Conservation (phyloP, 306 rosid species). For the Cicer bijugum region DNA sequence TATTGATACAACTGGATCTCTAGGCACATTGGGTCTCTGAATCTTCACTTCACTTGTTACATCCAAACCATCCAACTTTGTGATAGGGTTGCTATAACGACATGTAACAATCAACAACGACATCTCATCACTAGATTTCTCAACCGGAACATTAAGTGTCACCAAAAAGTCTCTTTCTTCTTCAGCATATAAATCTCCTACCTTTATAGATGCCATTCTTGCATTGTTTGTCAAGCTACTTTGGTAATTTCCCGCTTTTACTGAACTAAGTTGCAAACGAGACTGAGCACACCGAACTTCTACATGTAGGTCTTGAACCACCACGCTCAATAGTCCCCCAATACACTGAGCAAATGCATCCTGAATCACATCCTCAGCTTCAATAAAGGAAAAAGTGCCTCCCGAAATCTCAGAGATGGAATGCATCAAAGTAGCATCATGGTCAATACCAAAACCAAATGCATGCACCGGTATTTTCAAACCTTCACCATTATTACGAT, state of each 20-base stretch:
- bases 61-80: conserved; percentile 58
- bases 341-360: conserved; percentile 99
- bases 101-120: conserved; percentile 64
- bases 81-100: conserved; percentile 65
- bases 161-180: conserved; percentile 89
- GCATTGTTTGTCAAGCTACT: conserved; percentile 56
- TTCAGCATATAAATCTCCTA: conserved; percentile 90
- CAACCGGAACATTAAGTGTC: conserved; percentile 75
- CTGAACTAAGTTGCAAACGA: conserved; percentile 57
- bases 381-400: conserved; percentile 96
- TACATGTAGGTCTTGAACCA: conserved; percentile 78
- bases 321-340: conserved; percentile 94
- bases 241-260: conserved; percentile 82
- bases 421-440: conserved; percentile 84
- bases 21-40: conserved; percentile 64
- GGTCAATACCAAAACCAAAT: conserved; percentile 91
- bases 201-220: conserved; percentile 66
- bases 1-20: conserved; percentile 55
- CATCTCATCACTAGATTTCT: conserved; percentile 57
- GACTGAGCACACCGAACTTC: conserved; percentile 67
- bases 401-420: conserved; percentile 82
- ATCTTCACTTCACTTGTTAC: conserved; percentile 66
- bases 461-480: conserved; percentile 86
- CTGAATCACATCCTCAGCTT: conserved; percentile 84
- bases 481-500: conserved; percentile 52